phyloP scores from a whole-genome alignment of 768 basidiomycete genomes.

The Boletus sp. region DNA sequence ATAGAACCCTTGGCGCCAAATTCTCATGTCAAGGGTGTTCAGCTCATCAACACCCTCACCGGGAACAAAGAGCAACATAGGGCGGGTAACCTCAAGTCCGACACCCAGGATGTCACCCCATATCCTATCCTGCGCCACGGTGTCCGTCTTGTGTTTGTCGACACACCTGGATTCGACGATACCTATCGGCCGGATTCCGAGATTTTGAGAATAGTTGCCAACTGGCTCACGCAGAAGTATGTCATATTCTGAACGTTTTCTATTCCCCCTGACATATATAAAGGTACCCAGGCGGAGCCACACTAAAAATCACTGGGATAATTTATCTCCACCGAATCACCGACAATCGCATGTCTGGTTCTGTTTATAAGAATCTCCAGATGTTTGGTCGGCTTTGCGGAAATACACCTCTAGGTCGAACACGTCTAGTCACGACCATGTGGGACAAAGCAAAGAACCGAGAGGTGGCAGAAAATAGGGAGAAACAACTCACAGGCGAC shows the following conservation, averaged over 20 bases:
- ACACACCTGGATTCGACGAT: constrained; percentile 22
- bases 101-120: constrained; percentile 9
- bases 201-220: constrained; percentile 11
- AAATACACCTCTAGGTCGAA: constrained; percentile 22
- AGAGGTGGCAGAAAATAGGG: constrained; percentile 5
- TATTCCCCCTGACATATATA: neutral
- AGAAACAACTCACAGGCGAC: constrained; percentile 20
- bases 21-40: neutral
- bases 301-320: constrained; percentile 27
- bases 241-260: neutral
- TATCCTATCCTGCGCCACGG: neutral
- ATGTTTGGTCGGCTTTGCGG: constrained; percentile 38
- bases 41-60: constrained; percentile 17
- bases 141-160: constrained; percentile 13
- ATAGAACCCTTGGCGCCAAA: neutral
- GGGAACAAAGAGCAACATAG: neutral
- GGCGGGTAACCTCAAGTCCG: constrained; percentile 6
- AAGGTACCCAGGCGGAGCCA: constrained; percentile 6
- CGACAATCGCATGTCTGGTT: constrained; percentile 34
- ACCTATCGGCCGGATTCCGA: constrained; percentile 13
- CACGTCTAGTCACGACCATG: constrained; percentile 38
- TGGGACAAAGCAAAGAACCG: constrained; percentile 30
- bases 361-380: constrained; percentile 28
- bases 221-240: constrained; percentile 20
- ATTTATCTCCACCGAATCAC: constrained; percentile 35